Base-by-base conservation (phyloP, 2,329 filamentous ascomycete genomes). In the Cordyceps tenuipes region DNA sequence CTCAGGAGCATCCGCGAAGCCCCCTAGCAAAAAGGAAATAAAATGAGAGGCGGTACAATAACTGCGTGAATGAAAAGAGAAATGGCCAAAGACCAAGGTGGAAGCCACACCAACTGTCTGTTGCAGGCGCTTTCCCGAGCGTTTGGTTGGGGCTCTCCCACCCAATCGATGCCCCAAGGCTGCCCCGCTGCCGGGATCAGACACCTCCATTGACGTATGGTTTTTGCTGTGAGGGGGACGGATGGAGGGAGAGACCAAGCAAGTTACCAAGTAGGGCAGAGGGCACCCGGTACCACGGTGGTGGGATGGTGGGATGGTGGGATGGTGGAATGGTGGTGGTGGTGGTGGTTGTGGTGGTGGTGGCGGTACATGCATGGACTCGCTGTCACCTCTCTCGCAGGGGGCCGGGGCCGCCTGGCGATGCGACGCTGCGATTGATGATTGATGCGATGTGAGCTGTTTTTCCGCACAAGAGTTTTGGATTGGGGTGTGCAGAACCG, bases 161-260 rank as follows among this genome's bases (percentile, higher is more conserved):
- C 49, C 57, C 57, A 59, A 59, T 59, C 57, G 57, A 59, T 59
- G 49, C 36, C 31, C 41, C 48, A 47, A 39, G 56, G 46, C n/a
- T n/a, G 57, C 57, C 57, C 57, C 49, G 49, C 57, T 52, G 29
- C n/a, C n/a, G 49, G 34, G 41, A 59, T 52, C 57, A 47, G 41
- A 53, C 57, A 57, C 49, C 41, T 39, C 4, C 36, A 19, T 31
- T 39, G 57, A 53, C 49, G 31, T 52, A 41, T 52, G 39, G 19
- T 52, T 7, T 29, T 29, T 29, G 5, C 7, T 1, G 5, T 3
- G 7, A 8, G 29, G 29, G 7, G 29, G 21, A 17, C 44, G 44
- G 46, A 43, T 6, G 19, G 44, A 19, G 23, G 39, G 23, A 23
- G 23, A 4, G 23, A 23, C 3, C 2, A 23, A 4, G 23, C 31